phyloP scores from a whole-genome alignment of 768 basidiomycete species.

The Suillus tomentosus region DNA sequence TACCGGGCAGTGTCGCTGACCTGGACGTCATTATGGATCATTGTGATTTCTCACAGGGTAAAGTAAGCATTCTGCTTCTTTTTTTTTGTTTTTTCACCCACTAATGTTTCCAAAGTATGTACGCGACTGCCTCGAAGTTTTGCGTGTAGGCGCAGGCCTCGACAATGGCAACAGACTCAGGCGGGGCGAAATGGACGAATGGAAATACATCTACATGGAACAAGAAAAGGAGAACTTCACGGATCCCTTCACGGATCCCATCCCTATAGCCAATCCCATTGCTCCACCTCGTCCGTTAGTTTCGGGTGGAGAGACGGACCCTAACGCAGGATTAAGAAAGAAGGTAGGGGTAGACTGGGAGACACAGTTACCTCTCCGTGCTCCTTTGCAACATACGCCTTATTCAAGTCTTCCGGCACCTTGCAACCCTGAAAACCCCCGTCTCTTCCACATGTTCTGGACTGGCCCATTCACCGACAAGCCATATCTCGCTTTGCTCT shows the following conservation, averaged over 20 bases:
- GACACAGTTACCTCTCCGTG: constrained; percentile 44
- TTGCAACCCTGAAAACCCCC: constrained; percentile 85
- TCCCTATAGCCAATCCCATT: constrained; percentile 25
- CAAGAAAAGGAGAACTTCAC: constrained; percentile 44
- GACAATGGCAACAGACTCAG: constrained; percentile 79
- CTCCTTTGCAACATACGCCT: constrained; percentile 54
- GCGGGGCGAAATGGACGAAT: constrained; percentile 75
- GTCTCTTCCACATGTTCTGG: constrained; percentile 99
- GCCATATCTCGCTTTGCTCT: constrained; percentile 92
- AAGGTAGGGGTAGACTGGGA: constrained; percentile 68
- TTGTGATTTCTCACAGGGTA: constrained; percentile 85
- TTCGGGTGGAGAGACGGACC: constrained; percentile 41
- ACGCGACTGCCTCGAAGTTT: constrained; percentile 94
- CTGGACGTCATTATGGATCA: constrained; percentile 89
- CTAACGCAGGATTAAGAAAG: constrained; percentile 57
- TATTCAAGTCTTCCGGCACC: constrained; percentile 56
- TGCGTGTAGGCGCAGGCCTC: constrained; percentile 87
- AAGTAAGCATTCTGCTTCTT: constrained; percentile 44
- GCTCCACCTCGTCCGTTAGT: constrained; percentile 27
- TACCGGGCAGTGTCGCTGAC: constrained; percentile 83
- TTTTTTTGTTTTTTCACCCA: neutral
- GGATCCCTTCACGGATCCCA: constrained; percentile 34
- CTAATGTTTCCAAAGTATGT: constrained; percentile 64
- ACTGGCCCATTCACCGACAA: constrained; percentile 98
- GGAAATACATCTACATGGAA: constrained; percentile 89